These are phyloP conservation scores for Oryza glaberrima DNA, from an alignment of 176 grass and related monocot species.

Conservation along the genomic window DNA sequence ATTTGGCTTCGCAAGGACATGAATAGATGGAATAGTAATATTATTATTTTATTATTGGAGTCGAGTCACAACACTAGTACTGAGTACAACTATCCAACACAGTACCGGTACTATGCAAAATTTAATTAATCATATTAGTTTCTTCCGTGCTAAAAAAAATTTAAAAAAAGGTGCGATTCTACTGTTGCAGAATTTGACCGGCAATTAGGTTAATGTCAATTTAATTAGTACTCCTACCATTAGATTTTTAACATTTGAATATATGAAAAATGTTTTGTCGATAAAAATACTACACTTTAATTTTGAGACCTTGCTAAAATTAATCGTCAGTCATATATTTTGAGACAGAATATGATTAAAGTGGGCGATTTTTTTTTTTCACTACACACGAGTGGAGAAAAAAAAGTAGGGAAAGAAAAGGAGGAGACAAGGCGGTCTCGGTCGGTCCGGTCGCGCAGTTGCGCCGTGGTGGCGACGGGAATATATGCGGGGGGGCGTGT, in stretches of 20 bases:
- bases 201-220: too few relatives aligned
- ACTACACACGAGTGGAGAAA: conserved; percentile 20
- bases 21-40: not conserved
- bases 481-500: not conserved
- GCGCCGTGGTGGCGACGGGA: conserved; percentile 15
- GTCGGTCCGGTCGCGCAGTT: not conserved
- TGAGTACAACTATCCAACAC: not conserved
- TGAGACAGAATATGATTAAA: not conserved
- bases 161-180: too few relatives aligned
- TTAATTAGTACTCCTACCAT: too few relatives aligned
- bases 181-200: too few relatives aligned
- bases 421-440: not conserved
- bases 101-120: too few relatives aligned
- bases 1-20: not conserved
- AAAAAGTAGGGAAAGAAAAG: not conserved
- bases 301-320: too few relatives aligned
- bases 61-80: not conserved
- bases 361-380: not conserved
- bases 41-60: not conserved
- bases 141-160: too few relatives aligned
- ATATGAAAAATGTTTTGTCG: too few relatives aligned
- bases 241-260: too few relatives aligned
- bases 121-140: too few relatives aligned
- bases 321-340: too few relatives aligned
- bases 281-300: too few relatives aligned